phyloP scores from a whole-genome alignment of 805 yeast species.

The Candida tammaniensis region DNA sequence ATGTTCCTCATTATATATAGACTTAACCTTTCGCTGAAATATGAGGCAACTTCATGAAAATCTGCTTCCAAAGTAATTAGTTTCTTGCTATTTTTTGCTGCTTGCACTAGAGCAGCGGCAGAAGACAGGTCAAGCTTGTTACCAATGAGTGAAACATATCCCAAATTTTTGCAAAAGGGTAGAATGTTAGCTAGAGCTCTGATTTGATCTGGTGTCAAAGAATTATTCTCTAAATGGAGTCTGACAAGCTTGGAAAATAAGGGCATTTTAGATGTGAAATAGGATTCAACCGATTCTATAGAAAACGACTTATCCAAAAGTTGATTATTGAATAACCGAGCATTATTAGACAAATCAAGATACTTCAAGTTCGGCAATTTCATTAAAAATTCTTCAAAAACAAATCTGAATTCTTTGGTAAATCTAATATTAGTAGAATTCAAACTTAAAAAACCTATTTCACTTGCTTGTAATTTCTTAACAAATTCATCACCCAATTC shows the following conservation, averaged over 20 bases:
- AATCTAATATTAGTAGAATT: slow-evolving; percentile 60
- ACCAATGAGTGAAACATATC: slow-evolving; percentile 68
- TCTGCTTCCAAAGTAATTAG: slow-evolving; percentile 70
- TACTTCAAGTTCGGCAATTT: slow-evolving; percentile 60
- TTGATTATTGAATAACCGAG: slow-evolving; percentile 50
- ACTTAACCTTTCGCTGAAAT: slow-evolving; percentile 69
- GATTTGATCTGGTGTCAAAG: slow-evolving; percentile 53
- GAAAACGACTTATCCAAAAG: neutral
- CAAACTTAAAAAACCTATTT: slow-evolving; percentile 52
- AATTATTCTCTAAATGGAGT: slow-evolving; percentile 70
- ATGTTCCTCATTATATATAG: slow-evolving; percentile 80
- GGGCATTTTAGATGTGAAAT: slow-evolving; percentile 64
- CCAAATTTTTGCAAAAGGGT: slow-evolving; percentile 63
- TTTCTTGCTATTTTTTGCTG: slow-evolving; percentile 64
- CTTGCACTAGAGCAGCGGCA: slow-evolving; percentile 63
- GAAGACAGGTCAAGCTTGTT: slow-evolving; percentile 59
- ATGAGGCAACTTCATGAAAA: slow-evolving; percentile 55
- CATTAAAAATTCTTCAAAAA: slow-evolving; percentile 50
- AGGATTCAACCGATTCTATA: slow-evolving; percentile 39
- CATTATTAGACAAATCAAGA: slow-evolving; percentile 72
- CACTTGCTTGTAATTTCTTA: slow-evolving; percentile 18
- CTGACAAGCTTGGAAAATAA: slow-evolving; percentile 61
- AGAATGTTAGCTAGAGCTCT: slow-evolving; percentile 63
- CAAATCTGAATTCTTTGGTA: slow-evolving; percentile 45
- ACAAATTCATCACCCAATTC: slow-evolving; percentile 16